These are phyloP conservation scores for Casuarina cunninghamiana DNA, from an alignment of 306 rosid species.

Conservation along the genomic window DNA sequence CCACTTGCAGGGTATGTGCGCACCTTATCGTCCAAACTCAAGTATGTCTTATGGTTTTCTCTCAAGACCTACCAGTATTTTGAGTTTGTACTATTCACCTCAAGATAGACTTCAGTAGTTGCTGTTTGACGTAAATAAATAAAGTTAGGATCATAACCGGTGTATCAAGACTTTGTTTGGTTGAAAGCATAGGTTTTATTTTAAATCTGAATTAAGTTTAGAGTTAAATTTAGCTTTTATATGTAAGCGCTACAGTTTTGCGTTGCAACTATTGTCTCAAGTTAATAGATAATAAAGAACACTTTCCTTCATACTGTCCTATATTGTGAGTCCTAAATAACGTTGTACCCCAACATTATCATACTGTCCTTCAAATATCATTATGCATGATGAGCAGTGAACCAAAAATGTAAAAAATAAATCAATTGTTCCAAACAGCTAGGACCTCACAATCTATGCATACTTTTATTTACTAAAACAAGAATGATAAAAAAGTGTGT, in stretches of 20 bases:
- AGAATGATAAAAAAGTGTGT: too few relatives aligned
- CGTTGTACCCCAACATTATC: background rate
- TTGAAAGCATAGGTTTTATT: too few relatives aligned
- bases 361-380: background rate
- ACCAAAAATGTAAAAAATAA: background rate
- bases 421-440: too few relatives aligned
- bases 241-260: too few relatives aligned
- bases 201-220: too few relatives aligned
- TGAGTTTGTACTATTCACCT: background rate
- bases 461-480: too few relatives aligned
- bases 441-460: too few relatives aligned
- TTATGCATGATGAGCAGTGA: background rate
- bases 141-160: background rate
- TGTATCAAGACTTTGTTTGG: background rate
- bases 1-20: background rate
- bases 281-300: too few relatives aligned
- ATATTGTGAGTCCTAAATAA: too few relatives aligned
- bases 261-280: too few relatives aligned
- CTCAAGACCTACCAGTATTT: background rate
- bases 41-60: background rate
- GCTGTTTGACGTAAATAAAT: background rate
- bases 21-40: background rate
- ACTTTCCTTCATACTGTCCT: too few relatives aligned
- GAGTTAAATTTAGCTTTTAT: too few relatives aligned
- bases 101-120: background rate